Evolutionary conservation across 768 basidiomycete species (phyloP), one percentile per base, ranked within the genome.

Genomic region (Suillus hirtellus): DNA sequence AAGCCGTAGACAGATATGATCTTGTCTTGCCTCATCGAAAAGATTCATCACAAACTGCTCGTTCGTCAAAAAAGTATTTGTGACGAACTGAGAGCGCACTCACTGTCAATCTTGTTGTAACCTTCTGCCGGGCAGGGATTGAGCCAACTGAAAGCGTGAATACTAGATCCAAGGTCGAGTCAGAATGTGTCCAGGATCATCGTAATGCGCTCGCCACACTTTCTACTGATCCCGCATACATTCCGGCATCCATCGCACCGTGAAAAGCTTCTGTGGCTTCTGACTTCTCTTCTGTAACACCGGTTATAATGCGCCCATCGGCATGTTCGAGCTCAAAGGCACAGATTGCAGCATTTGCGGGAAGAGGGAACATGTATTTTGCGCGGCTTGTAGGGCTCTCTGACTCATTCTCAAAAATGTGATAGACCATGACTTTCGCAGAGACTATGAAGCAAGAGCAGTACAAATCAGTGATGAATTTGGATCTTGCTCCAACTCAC

Each of bases 291-390:
- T 84, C 82, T 7, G 75, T 79, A 14, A 80, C 68, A 2, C 84
- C 87, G 14, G 69, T 64, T 4, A 87, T 70, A 4, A 76, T 65
- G 0, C 77, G 72, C 8, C 79, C 81, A 63, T 85, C 79, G 17
- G 77, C 76, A 11, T 78, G 75, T 44, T 74, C 73, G 71, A 87
- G 79, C 38, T 80, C 73, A 66, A 89, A 89, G 0, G 79, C 80
- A 61, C 84, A 87, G 6, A 85, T 77, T 0, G 84, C 84, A 0
- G 82, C 82, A 37, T 74, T 76, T 1, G 80, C 81, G 0, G 87
- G 87, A 5, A 88, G 78, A 10, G 87, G 86, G 64, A 89, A 88
- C 37, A 80, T 76, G 68, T 87, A 89, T 37, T 82, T 79, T 34
- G 82, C 84, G 47, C 80, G 75, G 42, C 72, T 70, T 0, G 84